Conservation (phyloP, 371 early-diverging fungal genomes). For the Batrachochytrium dendrobatidis region DNA sequence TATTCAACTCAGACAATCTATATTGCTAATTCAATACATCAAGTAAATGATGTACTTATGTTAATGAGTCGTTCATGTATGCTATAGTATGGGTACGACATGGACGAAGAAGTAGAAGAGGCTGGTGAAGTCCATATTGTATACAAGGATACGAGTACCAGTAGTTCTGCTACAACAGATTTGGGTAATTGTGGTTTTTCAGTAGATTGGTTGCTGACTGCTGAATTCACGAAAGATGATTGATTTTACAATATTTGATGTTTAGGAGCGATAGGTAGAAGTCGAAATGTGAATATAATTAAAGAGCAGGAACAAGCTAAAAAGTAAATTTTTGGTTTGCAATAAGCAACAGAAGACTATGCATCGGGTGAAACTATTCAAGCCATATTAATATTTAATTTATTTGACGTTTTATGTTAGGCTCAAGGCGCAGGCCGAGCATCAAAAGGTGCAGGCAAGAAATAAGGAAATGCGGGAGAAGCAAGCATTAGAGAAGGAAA, state of each 20-base stretch:
- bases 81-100: constrained; percentile 26
- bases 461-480: constrained; percentile 30
- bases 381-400: too few relatives aligned
- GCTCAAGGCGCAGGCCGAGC: constrained; percentile 14
- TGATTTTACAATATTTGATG: not conserved
- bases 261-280: constrained; percentile 9
- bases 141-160: constrained; percentile 17
- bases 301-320: constrained; percentile 28
- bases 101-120: constrained; percentile 35
- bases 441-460: constrained; percentile 12
- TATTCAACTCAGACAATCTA: too few relatives aligned
- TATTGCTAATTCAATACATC: too few relatives aligned
- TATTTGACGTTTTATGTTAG: too few relatives aligned
- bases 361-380: too few relatives aligned
- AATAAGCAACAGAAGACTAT: too few relatives aligned
- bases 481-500: constrained; percentile 33
- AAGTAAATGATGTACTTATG: not conserved
- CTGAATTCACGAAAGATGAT: too few relatives aligned
- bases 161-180: not conserved
- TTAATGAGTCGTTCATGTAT: not conserved
- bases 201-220: not conserved
- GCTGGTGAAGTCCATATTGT: constrained; percentile 35
- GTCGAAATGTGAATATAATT: constrained; percentile 26
- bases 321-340: constrained; percentile 1
- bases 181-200: not conserved